Base-by-base conservation (phyloP, 768 basidiomycete species). In the Russula virescens region DNA sequence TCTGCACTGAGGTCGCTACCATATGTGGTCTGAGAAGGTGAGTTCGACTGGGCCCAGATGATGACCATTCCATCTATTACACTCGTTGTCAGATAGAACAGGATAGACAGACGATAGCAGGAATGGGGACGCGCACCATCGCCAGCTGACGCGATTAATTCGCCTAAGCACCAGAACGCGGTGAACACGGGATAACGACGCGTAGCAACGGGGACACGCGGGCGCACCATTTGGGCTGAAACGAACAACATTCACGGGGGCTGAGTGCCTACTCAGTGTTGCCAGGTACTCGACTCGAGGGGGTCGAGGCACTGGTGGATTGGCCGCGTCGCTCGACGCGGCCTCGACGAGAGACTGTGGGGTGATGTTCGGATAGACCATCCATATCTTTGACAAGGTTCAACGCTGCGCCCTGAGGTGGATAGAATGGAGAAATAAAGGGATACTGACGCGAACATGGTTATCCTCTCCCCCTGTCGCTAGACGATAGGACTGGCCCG, bases 401-500 rank as follows among this genome's bases (percentile, higher is more conserved):
- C 7, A 57, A 43, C 31, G 25, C 40, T 14, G 19, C 1, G 21
- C 49, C 4, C 8, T 7, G 6, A 47, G n/a, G 43, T 3, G 40
- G 18, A 45, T 9, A 38, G 48, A 38, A 38, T 14, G 13, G 13
- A 13, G 46, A 43, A 25, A 60, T 18, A 86, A 49, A 43, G 23
- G 19, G 55, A 60, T 18, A 86, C 95, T 75, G 71, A 97, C 95
- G 73, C 97, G 80, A 70, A 99, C 93, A 78, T 95, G 89, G 70
- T 94, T 97, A 71, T 99, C 97, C 71, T 96, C 96, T 50, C 97
- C 97, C 14, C 87, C 94, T 0, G 97, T 98, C 0, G 94, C 97
- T 21, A 99, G 78, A 68, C 89, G 83, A 77, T 97, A 98, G n/a
- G 85, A 75, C 76, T 92, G 88, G 21, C 79, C 77, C 10, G 82